A percentile compares a stretch with the other conserved stretches of the same genome.
Evolutionary conservation across 2,329 filamentous ascomycete genomes (phyloP).

Genomic region (Rhinocladiella mackenziei): DNA sequence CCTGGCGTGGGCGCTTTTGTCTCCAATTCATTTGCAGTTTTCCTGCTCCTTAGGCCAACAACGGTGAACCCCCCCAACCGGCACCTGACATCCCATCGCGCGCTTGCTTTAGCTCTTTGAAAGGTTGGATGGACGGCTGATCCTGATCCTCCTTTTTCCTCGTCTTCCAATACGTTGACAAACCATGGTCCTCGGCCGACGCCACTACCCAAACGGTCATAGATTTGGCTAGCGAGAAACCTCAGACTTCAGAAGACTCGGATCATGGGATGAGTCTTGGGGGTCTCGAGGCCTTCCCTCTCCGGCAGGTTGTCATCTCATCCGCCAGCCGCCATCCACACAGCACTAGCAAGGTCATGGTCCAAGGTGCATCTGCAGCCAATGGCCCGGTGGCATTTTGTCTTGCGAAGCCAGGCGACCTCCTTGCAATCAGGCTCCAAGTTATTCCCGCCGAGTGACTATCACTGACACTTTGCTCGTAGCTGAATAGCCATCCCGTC

Average conservation of each 20-base stretch:
- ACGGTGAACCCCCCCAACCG: no score
- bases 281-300: neutral
- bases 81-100: no score
- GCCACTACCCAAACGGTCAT: neutral
- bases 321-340: no score
- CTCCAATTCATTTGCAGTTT: no score
- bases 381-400: no score
- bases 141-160: neutral
- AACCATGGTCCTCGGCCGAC: neutral
- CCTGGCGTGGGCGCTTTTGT: no score
- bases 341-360: no score
- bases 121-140: neutral
- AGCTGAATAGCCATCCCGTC: neutral
- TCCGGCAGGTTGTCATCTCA: no score
- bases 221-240: neutral
- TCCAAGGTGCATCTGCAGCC: no score
- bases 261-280: neutral
- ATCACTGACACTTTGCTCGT: neutral
- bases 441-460: neutral
- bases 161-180: neutral
- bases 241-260: neutral
- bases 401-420: no score
- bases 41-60: no score
- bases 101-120: neutral
- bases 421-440: no score